phyloP scores from a whole-genome alignment of 306 rosid genomes.

The Vicia faba region DNA sequence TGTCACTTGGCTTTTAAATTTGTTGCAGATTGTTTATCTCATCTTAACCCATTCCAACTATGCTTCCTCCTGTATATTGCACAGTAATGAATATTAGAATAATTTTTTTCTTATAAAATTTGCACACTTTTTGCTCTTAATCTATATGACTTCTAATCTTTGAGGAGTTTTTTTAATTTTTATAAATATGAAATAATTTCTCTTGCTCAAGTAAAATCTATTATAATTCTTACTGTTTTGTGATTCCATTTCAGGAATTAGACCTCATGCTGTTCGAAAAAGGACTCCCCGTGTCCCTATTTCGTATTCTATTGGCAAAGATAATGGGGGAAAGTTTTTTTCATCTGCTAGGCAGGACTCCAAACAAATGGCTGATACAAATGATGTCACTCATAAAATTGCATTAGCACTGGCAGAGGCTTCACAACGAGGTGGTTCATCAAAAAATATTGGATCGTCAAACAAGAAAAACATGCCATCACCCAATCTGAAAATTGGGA shows the following conservation, averaged over 20 bases:
- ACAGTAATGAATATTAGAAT: neutral
- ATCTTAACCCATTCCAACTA: slow-evolving; percentile 1
- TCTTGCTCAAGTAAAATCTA: slow-evolving; percentile 27
- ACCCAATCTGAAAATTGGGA: slow-evolving; percentile 51
- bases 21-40: neutral
- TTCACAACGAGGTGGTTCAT: slow-evolving; percentile 75
- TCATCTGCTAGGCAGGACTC: slow-evolving; percentile 61
- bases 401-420: slow-evolving; percentile 83
- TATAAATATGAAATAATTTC: slow-evolving; percentile 7
- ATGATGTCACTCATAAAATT: slow-evolving; percentile 73
- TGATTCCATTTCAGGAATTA: slow-evolving; percentile 60
- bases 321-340: slow-evolving; percentile 55
- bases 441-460: slow-evolving; percentile 62
- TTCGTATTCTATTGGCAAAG: slow-evolving; percentile 62
- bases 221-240: slow-evolving; percentile 19
- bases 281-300: slow-evolving; percentile 95
- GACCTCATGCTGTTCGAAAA: slow-evolving; percentile 88
- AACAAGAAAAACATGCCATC: slow-evolving; percentile 53
- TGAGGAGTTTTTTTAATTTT: slow-evolving; percentile 14
- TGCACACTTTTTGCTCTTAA: neutral
- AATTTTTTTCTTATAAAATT: neutral
- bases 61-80: slow-evolving; percentile 1
- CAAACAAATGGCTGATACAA: slow-evolving; percentile 55
- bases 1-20: neutral
- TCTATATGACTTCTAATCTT: neutral